These are phyloP conservation scores for Emmonsiellopsis sp. DNA, from an alignment of 2,329 filamentous ascomycete genomes.

Conservation along the genomic window DNA sequence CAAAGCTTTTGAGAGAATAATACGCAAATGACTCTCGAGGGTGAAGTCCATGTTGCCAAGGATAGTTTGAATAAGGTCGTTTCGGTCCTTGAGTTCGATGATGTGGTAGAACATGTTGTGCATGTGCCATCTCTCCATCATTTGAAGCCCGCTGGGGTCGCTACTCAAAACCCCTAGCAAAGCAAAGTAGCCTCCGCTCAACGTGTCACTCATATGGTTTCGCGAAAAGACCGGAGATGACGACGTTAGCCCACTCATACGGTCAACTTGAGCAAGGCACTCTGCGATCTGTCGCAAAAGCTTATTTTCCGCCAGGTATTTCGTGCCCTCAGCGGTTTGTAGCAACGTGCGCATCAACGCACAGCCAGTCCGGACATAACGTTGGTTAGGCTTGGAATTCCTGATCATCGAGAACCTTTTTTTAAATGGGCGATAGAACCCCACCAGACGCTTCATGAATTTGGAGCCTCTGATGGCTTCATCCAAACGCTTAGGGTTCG, in stretches of 20 bases:
- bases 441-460: slow-evolving; percentile 88
- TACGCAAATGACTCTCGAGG: slow-evolving; percentile 76
- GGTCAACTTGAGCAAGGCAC: slow-evolving; percentile 89
- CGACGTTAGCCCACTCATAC: slow-evolving; percentile 58
- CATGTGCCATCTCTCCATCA: slow-evolving; percentile 94
- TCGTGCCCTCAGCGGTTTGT: slow-evolving; percentile 73
- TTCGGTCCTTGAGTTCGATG: slow-evolving; percentile 78
- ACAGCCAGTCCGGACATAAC: slow-evolving; percentile 85
- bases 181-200: slow-evolving; percentile 88
- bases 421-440: slow-evolving; percentile 95
- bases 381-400: slow-evolving; percentile 86
- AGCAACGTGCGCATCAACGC: slow-evolving; percentile 77
- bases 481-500: slow-evolving; percentile 82
- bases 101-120: slow-evolving; percentile 99
- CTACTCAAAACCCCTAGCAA: slow-evolving; percentile 82
- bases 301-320: slow-evolving; percentile 85
- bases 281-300: slow-evolving; percentile 87
- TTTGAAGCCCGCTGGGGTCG: slow-evolving; percentile 70
- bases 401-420: slow-evolving; percentile 84
- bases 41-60: slow-evolving; percentile 89
- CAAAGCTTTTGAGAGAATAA: slow-evolving; percentile 86
- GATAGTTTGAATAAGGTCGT: slow-evolving; percentile 81
- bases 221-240: slow-evolving; percentile 81
- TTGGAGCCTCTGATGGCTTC: slow-evolving; percentile 93
- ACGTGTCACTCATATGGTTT: slow-evolving; percentile 72